Percentiles rank a stretch among this genome's conserved stretches.
Conservation (phyloP, 495 filamentous ascomycete species). For the Talaromyces wortmannii region DNA sequence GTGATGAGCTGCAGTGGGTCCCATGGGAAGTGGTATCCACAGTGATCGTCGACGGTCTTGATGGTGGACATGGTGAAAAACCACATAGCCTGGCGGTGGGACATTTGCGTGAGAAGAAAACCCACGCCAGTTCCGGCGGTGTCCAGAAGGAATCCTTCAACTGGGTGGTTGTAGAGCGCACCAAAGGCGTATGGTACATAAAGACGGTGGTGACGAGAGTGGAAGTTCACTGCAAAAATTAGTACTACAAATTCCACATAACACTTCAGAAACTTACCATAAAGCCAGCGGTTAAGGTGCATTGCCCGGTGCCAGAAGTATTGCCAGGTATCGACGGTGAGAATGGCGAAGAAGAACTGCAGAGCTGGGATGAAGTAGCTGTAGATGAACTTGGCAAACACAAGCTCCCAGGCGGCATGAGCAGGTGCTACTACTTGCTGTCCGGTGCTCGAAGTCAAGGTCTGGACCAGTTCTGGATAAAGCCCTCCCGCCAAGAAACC, state of each 20-base stretch:
- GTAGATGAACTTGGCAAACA: constrained; percentile 68
- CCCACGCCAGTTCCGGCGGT: constrained; percentile 77
- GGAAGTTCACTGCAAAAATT: constrained; percentile 60
- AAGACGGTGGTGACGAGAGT: constrained; percentile 89
- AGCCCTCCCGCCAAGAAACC: constrained; percentile 64
- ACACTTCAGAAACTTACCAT: constrained; percentile 58
- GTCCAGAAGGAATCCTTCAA: constrained; percentile 87
- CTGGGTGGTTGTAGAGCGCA: constrained; percentile 90
- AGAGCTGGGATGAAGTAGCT: constrained; percentile 66
- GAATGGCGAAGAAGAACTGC: constrained; percentile 67
- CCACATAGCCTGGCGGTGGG: constrained; percentile 68
- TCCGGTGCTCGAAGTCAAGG: constrained; percentile 23
- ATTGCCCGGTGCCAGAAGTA: constrained; percentile 93
- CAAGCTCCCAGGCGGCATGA: constrained; percentile 61
- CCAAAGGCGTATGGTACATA: constrained; percentile 98
- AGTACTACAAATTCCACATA: constrained; percentile 7
- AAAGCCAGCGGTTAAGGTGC: constrained; percentile 94
- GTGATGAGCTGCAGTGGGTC: constrained; percentile 88
- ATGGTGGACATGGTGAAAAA: constrained; percentile 81
- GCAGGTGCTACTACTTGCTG: constrained; percentile 26
- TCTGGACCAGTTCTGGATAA: constrained; percentile 49
- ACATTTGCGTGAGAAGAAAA: constrained; percentile 73
- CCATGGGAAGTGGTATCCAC: constrained; percentile 90
- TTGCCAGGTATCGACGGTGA: constrained; percentile 87
- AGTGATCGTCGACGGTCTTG: constrained; percentile 98